A percentile compares a stretch with the other conserved stretches of the same genome.
Evolutionary conservation across 768 basidiomycete species (phyloP).

Genomic region (Suillus clintonianus): DNA sequence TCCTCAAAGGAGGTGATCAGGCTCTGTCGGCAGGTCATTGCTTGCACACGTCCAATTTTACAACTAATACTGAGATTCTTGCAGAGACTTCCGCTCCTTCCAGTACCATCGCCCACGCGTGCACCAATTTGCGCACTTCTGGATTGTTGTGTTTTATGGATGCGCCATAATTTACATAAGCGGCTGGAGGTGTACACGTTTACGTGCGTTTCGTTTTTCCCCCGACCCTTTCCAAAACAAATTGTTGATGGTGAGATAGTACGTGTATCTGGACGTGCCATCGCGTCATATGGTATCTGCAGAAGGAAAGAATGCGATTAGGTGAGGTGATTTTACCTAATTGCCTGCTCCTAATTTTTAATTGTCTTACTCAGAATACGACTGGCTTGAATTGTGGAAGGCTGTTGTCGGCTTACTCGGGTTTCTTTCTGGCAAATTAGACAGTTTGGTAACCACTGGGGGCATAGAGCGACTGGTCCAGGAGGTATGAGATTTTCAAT

Average conservation of each 20-base stretch:
- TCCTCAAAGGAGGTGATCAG: conserved; percentile 41
- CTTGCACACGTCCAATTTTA: not conserved
- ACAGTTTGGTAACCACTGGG: conserved; percentile 51
- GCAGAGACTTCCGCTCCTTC: conserved; percentile 56
- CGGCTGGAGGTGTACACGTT: conserved; percentile 59
- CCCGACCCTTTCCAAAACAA: not conserved
- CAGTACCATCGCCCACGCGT: conserved; percentile 38
- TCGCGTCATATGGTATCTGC: conserved; percentile 58
- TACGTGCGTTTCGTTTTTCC: conserved; percentile 39
- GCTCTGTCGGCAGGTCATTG: conserved; percentile 63
- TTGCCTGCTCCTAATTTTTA: not conserved
- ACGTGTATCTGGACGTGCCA: conserved; percentile 58
- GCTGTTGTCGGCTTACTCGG: conserved; percentile 54
- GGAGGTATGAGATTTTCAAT: conserved; percentile 44
- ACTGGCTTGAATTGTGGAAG: conserved; percentile 68
- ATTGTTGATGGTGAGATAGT: conserved; percentile 31
- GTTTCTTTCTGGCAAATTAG: conserved; percentile 58
- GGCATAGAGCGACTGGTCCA: conserved; percentile 53
- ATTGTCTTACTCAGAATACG: conserved; percentile 47
- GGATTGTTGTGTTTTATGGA: conserved; percentile 71
- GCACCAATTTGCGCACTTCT: conserved; percentile 58
- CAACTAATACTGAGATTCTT: conserved; percentile 2
- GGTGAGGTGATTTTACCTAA: conserved; percentile 39
- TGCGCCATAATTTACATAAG: conserved; percentile 70
- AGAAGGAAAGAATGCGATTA: conserved; percentile 52